Evolutionary conservation across 352 stramenopile genomes (phyloP).

Genomic region (Globisporangium lucens): DNA sequence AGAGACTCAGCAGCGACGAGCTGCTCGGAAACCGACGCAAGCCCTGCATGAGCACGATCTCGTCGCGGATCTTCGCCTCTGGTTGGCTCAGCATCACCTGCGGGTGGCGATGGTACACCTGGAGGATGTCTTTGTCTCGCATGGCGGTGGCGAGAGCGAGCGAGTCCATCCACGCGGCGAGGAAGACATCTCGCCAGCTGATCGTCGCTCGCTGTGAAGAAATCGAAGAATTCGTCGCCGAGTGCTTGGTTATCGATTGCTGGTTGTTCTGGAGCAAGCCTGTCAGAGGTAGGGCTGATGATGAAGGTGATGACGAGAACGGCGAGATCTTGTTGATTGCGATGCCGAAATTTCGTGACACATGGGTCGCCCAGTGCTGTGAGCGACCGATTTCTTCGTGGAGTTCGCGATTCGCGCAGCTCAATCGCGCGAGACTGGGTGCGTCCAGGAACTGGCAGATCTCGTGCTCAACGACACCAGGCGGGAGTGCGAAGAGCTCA

Average conservation of each 20-base stretch:
- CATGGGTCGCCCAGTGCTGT: conserved; percentile 39
- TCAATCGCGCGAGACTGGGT: conserved; percentile 30
- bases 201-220: conserved; percentile 12
- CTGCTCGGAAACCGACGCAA: conserved; percentile 48
- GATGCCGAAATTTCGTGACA: conserved; percentile 37
- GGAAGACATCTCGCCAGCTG: conserved; percentile 47
- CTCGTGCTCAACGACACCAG: conserved; percentile 35
- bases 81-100: conserved; percentile 25
- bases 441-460: conserved; percentile 51
- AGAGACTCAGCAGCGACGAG: conserved; percentile 40
- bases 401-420: conserved; percentile 31
- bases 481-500: conserved; percentile 28
- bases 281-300: background rate
- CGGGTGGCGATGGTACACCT: conserved; percentile 31
- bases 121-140: conserved; percentile 32
- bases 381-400: conserved; percentile 29
- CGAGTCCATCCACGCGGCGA: conserved; percentile 36
- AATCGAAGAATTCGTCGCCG: background rate
- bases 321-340: conserved; percentile 27
- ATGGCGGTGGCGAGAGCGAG: conserved; percentile 21
- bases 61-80: conserved; percentile 42
- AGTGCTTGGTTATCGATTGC: background rate
- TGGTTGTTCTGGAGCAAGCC: background rate
- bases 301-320: background rate
- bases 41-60: conserved; percentile 64